Conservation (phyloP, 2,329 filamentous ascomycete species). For the Xylaria arbuscula region DNA sequence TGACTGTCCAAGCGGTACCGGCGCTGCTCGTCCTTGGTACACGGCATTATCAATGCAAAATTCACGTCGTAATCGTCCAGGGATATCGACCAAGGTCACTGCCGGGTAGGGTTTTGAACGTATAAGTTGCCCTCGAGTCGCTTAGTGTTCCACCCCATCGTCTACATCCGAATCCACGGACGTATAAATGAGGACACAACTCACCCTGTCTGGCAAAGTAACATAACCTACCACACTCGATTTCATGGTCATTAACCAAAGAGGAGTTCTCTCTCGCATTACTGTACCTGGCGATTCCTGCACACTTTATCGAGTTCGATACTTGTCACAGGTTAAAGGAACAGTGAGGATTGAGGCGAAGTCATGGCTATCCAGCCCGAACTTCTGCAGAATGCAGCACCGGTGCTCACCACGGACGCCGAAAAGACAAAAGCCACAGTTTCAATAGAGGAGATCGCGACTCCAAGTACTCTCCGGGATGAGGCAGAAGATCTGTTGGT, state of each 20-base stretch:
- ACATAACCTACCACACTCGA: slow-evolving; percentile 20
- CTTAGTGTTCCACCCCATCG: slow-evolving; percentile 21
- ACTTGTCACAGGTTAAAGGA: slow-evolving; percentile 18
- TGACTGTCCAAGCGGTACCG: slow-evolving; percentile 37
- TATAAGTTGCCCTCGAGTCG: slow-evolving; percentile 31
- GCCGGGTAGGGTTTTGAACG: slow-evolving; percentile 16
- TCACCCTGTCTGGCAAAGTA: slow-evolving; percentile 10
- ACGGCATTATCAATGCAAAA: slow-evolving; percentile 41
- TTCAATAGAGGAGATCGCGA: slow-evolving; percentile 33
- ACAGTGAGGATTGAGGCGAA: slow-evolving; percentile 10
- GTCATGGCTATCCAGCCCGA: slow-evolving; percentile 34
- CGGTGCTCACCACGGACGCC: not conserved
- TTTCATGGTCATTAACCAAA: slow-evolving; percentile 7
- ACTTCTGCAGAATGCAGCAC: slow-evolving; percentile 14
- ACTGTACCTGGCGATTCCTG: slow-evolving; percentile 14
- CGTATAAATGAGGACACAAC: slow-evolving; percentile 11
- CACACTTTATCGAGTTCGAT: slow-evolving; percentile 14
- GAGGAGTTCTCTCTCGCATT: not conserved
- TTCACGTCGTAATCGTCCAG: slow-evolving; percentile 29
- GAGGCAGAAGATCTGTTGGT: slow-evolving; percentile 58
- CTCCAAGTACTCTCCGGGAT: slow-evolving; percentile 22
- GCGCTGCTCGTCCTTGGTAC: slow-evolving; percentile 31
- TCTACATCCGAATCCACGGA: slow-evolving; percentile 15
- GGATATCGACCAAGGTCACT: slow-evolving; percentile 29
- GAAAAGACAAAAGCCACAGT: slow-evolving; percentile 37